Base-by-base conservation (phyloP, 1,284 basidiomycete genomes). In the Termitomyces sp. region DNA sequence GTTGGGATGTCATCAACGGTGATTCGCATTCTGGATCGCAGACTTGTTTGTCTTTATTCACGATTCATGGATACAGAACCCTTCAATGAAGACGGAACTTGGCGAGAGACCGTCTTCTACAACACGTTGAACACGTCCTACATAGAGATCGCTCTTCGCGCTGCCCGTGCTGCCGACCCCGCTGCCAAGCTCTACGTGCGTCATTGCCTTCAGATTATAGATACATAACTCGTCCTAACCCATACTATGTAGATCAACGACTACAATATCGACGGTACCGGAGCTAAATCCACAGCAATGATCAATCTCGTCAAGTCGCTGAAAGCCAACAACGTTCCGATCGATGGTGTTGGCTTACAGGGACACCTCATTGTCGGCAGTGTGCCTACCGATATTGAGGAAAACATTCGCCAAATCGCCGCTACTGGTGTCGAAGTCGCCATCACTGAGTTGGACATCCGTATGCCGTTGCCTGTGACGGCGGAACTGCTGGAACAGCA, bases 381-480 rank as follows among this genome's bases (percentile, higher is more conserved):
- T 39, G 68, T 81, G 5, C 77, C 79, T 1, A 61, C 72, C 10
- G 68, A 66, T 7, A 62, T 80, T 44, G 68, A 77, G 59, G 65
- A 69, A 34, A 75, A 77, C 58, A 60, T 80, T 31, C 62, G 74
- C 58, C 67, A 72, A 41, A 78, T 83, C 61, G 67, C 72, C 30
- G 73, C 72, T 21, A 71, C 79, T 18, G 81, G 80, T 14, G 66
- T 83, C 45, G 80, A 83, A 57, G 73, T 84, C 11, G 79, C 80
- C 16, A 72, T 83, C 54, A 83, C 80, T 7, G 80, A 82, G 62
- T 70, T 84, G 46, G 80, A 84, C 62, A 76, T 83, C 58, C 73
- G 79, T 47, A 80, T 81, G 76, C 72, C 72, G 7, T 66, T 80
- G 7, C 80, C 80, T 11, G 70, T 67, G 14, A 79, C 76, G 10